A percentile compares a stretch with the other conserved stretches of the same genome.
Evolutionary conservation across 2,329 filamentous ascomycete species (phyloP).

Genomic region (Mycocentrospora acerina): DNA sequence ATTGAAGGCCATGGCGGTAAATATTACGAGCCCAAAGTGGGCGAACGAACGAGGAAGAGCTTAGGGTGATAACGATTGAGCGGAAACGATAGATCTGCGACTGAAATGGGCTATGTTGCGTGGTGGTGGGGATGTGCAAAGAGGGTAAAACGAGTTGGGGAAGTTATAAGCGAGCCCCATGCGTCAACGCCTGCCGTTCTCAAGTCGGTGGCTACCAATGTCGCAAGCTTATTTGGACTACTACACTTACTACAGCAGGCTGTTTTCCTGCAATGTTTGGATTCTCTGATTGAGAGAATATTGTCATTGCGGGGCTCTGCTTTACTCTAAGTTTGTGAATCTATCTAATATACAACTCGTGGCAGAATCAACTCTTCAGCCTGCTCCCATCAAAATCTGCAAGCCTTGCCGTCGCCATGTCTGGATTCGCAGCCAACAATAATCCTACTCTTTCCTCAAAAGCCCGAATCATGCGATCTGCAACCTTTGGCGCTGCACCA

Average conservation of each 20-base stretch:
- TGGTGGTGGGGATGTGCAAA: slow-evolving; percentile 13
- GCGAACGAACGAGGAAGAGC: not conserved
- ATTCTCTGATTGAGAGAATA: no score
- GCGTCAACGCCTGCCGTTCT: no score
- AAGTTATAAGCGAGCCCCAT: not conserved
- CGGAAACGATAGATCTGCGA: slow-evolving; percentile 6
- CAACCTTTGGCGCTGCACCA: slow-evolving; percentile 80
- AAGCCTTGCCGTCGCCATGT: slow-evolving; percentile 23
- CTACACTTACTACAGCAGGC: no score
- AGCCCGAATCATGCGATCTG: slow-evolving; percentile 84
- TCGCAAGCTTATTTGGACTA: not conserved
- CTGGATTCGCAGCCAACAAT: slow-evolving; percentile 43
- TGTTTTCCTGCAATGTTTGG: no score
- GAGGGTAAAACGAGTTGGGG: slow-evolving; percentile 12
- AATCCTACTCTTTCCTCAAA: slow-evolving; percentile 79
- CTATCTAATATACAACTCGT: no score
- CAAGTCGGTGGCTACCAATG: not conserved
- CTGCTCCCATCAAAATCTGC: slow-evolving; percentile 30
- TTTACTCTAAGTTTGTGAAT: no score
- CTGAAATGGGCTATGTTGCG: slow-evolving; percentile 1
- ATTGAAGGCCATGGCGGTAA: slow-evolving; percentile 34
- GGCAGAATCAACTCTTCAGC: slow-evolving; percentile 12
- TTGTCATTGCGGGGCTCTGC: no score
- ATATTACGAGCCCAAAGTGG: not conserved
- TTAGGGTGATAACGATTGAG: slow-evolving; percentile 1